These are phyloP conservation scores for Apiospora kogelbergensis DNA, from an alignment of 2,329 filamentous ascomycete species.

Conservation along the genomic window DNA sequence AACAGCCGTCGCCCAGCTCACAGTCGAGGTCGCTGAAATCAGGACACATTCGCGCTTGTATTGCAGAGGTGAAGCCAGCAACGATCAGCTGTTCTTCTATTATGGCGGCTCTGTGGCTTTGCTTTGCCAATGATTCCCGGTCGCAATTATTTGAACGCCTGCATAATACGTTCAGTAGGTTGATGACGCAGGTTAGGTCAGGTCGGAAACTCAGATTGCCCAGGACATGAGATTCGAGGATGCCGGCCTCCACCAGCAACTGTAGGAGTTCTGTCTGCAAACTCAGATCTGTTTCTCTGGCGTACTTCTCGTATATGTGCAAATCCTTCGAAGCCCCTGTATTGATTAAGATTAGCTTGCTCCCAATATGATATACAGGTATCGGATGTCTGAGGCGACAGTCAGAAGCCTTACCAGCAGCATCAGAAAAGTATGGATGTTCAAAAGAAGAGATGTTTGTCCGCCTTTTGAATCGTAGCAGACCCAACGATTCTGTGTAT, in stretches of 20 bases:
- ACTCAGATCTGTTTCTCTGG: neutral
- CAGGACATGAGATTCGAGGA: neutral
- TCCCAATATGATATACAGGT: too few relatives aligned
- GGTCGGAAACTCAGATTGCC: neutral
- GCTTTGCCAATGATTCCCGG: neutral
- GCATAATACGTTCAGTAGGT: neutral
- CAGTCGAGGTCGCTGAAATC: neutral
- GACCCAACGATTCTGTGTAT: neutral
- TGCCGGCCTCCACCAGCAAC: neutral
- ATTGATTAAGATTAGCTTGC: neutral
- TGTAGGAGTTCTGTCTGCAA: neutral
- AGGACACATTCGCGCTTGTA: neutral
- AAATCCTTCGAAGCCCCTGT: neutral
- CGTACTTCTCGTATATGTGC: neutral
- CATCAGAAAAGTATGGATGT: neutral
- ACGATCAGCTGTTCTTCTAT: neutral
- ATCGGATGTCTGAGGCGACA: neutral
- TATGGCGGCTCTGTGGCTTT: neutral
- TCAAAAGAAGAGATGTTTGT: neutral
- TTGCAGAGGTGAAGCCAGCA: neutral
- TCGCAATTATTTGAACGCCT: neutral
- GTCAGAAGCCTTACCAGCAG: neutral
- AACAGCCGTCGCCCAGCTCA: neutral
- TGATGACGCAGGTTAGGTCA: neutral
- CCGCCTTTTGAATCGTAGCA: neutral